Percentiles rank a stretch among this genome's conserved stretches.
Evolutionary conservation across 208 protist species (phyloP).

Genomic region (Cochliopodium minus): DNA sequence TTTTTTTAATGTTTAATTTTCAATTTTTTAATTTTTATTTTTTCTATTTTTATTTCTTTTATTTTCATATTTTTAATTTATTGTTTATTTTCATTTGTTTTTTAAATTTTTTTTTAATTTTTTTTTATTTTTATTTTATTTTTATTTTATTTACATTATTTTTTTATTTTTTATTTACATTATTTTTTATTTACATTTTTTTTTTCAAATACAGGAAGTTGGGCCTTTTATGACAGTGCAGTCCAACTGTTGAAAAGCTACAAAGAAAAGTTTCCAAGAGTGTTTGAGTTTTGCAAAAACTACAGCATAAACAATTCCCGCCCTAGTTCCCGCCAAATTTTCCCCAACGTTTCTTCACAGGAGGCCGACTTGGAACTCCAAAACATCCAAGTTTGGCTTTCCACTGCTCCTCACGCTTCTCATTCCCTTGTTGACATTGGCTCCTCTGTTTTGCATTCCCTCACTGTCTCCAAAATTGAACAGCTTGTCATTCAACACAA

Average conservation of each 20-base stretch:
- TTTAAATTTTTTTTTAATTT: slow-evolving; percentile 3
- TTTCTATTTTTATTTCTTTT: slow-evolving; percentile 5
- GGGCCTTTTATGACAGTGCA: too few relatives aligned
- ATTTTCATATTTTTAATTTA: slow-evolving; percentile 5
- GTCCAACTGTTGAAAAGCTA: too few relatives aligned
- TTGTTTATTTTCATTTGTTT: slow-evolving; percentile 1
- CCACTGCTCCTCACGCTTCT: too few relatives aligned
- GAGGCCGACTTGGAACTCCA: too few relatives aligned
- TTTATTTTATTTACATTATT: slow-evolving; percentile 1
- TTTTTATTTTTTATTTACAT: slow-evolving; percentile 3
- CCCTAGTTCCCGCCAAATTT: too few relatives aligned
- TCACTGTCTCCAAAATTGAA: too few relatives aligned
- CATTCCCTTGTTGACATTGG: background rate
- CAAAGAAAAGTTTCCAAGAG: too few relatives aligned
- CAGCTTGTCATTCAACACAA: too few relatives aligned
- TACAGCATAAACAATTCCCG: too few relatives aligned
- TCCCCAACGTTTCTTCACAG: too few relatives aligned
- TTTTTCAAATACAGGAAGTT: background rate
- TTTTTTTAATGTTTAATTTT: background rate
- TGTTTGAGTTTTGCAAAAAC: background rate
- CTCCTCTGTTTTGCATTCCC: background rate
- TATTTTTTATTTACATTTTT: slow-evolving; percentile 5
- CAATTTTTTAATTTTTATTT: slow-evolving; percentile 1
- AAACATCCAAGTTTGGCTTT: too few relatives aligned
- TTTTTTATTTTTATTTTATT: slow-evolving; percentile 5